phyloP scores from a whole-genome alignment of 148 eudicot genomes.

The Selenicereus undatus region DNA sequence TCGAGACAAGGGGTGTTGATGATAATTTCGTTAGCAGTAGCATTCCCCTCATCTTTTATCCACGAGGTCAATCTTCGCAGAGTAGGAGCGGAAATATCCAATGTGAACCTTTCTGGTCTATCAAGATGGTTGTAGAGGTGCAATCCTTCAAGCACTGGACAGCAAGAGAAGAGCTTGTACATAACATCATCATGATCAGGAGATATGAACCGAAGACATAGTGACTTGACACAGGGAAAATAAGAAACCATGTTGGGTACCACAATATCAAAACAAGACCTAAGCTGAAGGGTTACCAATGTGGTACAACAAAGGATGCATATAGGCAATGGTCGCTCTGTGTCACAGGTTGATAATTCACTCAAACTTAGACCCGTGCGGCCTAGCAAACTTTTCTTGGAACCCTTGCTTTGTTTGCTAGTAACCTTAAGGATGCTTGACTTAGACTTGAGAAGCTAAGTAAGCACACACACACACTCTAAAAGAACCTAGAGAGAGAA shows the following conservation, averaged over 20 bases:
- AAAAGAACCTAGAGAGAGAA: too few species aligned
- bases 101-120: not conserved
- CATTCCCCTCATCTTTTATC: not conserved
- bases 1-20: not conserved
- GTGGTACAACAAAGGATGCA: conserved; percentile 1
- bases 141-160: conserved; percentile 6
- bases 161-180: conserved; percentile 2
- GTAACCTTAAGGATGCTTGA: too few species aligned
- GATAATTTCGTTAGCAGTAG: not conserved
- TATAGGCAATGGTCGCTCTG: not conserved
- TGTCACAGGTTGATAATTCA: too few species aligned
- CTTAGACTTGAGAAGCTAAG: too few species aligned
- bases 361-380: too few species aligned
- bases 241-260: not conserved
- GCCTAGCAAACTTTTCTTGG: too few species aligned
- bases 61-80: not conserved
- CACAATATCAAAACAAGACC: conserved; percentile 5
- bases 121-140: not conserved
- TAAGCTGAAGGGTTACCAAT: conserved; percentile 5
- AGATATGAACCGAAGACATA: not conserved
- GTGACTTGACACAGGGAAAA: conserved; percentile 14
- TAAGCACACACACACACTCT: too few species aligned
- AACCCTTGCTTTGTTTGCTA: too few species aligned
- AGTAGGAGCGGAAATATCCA: conserved; percentile 1
- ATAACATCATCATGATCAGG: conserved; percentile 2